Conservation (phyloP, 768 basidiomycete genomes). For the Lactifluus pinguis region DNA sequence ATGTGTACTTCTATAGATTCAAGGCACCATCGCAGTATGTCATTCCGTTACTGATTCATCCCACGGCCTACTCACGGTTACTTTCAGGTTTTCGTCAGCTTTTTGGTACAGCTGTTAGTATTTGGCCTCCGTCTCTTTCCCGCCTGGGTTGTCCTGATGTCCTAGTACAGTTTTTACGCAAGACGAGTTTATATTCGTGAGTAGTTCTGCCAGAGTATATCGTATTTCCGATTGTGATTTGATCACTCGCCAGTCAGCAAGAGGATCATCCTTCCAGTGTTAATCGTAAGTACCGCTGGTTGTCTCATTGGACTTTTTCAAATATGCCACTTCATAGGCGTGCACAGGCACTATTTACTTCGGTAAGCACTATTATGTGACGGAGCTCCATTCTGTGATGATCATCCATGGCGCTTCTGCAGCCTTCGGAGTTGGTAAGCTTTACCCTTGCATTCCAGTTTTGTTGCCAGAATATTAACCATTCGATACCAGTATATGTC, state of each 20-base stretch:
- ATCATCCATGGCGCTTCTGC: neutral
- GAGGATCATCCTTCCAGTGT: neutral
- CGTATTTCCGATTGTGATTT: neutral
- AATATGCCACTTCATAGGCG: slow-evolving; percentile 13
- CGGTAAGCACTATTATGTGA: slow-evolving; percentile 25
- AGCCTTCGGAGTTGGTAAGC: slow-evolving; percentile 22
- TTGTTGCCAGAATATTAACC: neutral
- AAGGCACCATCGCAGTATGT: neutral
- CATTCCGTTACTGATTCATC: neutral
- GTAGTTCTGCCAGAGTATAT: neutral
- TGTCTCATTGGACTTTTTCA: neutral
- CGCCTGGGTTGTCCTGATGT: neutral
- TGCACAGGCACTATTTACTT: slow-evolving; percentile 35
- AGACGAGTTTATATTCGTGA: neutral
- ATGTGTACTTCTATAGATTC: neutral
- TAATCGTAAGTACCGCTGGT: neutral
- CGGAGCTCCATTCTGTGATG: neutral
- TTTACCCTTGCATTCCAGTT: neutral
- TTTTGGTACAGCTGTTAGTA: neutral
- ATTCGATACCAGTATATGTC: slow-evolving; percentile 33
- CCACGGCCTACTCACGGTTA: no score
- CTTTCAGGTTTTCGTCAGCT: neutral
- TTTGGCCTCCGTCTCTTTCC: neutral
- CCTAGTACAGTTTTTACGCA: neutral
- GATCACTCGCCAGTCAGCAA: neutral